Base-by-base conservation (phyloP, 148 eudicot genomes). In the Fagopyrum tataricum region DNA sequence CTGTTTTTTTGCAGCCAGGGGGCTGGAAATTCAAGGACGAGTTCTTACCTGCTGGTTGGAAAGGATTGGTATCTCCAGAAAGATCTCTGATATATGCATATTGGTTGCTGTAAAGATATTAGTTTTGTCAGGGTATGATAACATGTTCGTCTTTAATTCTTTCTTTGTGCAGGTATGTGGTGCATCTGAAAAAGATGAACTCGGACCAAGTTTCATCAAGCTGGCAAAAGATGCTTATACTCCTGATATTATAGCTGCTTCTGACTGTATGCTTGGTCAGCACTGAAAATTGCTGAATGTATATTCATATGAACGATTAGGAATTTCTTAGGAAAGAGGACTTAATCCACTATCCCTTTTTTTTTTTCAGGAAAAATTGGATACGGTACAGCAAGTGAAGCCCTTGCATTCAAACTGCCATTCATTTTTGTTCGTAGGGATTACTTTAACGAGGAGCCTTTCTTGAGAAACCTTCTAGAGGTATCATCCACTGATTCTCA, bases 191-290 rank as follows among this genome's bases (percentile, higher is more conserved):
- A 78, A 75, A 76, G 86, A 87, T 70, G 86, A 86, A 48, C 89
- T 95, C 79, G 97, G 97, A 37, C 80, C 96, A 62, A 88, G 81
- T 82, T 95, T 91, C 70, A 72, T 90, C 72, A 91, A 88, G 85
- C 89, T 95, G 21, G 86, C 94, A 14, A 91, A 81, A 85, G 96
- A 88, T 78, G 83, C 81, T 6, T 95, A 95, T 76, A 95, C 99
- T 64, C 99, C 99, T 77, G 99, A 95, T 83, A 71, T 91, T 58
- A 95, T 95, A 71, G 99, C 99, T 67, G 97, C 99, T 82, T 91
- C 99, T 53, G 99, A 95, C 73, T 91, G 97, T 82, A 91, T 95
- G 99, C 97, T 95, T 78, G 99, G 99, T 95, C 24, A 82, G 97
- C 87, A 75, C 74, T 55, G 44, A 6, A 56, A 55, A 43, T 76